Evolutionary conservation across 1,284 basidiomycete genomes (phyloP).

Genomic region (Grifola frondosa): DNA sequence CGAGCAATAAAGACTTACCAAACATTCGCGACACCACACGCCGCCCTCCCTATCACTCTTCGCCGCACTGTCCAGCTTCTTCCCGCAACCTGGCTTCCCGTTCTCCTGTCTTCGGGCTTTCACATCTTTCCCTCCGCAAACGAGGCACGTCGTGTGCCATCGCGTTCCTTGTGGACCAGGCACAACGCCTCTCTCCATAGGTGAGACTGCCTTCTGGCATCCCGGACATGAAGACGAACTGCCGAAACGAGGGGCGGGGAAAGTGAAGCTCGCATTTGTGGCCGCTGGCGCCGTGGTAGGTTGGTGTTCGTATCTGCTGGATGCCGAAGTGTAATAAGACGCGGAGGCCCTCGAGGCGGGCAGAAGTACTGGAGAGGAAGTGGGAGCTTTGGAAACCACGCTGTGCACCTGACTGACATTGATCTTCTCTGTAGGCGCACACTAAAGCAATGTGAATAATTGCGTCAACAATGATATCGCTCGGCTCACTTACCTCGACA

Average conservation of each 20-base stretch:
- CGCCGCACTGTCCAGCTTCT: constrained; percentile 79
- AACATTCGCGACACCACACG: constrained; percentile 81
- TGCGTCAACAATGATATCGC: constrained; percentile 7
- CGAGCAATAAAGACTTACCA: constrained; percentile 46
- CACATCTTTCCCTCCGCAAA: constrained; percentile 70
- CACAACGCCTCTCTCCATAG: constrained; percentile 81
- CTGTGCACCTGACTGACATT: constrained; percentile 33
- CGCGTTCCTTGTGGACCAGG: constrained; percentile 75
- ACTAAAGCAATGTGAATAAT: constrained; percentile 40
- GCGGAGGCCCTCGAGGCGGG: constrained; percentile 25
- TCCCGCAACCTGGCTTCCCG: constrained; percentile 72
- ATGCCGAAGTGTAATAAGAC: constrained; percentile 28
- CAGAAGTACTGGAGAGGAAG: constrained; percentile 13
- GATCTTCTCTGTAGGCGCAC: constrained; percentile 56
- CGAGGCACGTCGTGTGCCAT: constrained; percentile 75
- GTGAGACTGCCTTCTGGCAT: constrained; percentile 67
- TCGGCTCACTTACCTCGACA: constrained; percentile 50
- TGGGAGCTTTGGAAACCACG: constrained; percentile 26
- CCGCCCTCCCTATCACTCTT: constrained; percentile 67
- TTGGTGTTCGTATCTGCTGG: constrained; percentile 49
- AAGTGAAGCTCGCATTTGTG: constrained; percentile 36
- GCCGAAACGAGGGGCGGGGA: constrained; percentile 58
- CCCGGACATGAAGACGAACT: constrained; percentile 65
- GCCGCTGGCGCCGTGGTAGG: constrained; percentile 40
- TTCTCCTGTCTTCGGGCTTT: constrained; percentile 45